These are phyloP conservation scores for Cytospora mali DNA, from an alignment of 2,329 filamentous ascomycete species.

Conservation along the genomic window DNA sequence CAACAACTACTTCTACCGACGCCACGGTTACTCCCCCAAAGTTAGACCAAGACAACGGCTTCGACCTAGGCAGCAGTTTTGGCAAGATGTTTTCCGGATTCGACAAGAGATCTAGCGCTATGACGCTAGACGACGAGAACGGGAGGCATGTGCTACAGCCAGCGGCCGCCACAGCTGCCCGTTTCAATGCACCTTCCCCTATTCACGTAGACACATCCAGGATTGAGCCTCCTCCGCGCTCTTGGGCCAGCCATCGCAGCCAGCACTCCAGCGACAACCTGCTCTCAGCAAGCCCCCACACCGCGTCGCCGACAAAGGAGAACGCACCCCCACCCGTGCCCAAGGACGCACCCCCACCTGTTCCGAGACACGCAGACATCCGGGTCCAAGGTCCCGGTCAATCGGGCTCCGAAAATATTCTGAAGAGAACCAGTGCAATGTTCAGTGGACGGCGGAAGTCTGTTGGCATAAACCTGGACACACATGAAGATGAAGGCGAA, in stretches of 20 bases:
- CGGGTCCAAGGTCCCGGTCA: conserved; percentile 10
- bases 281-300: conserved; percentile 42
- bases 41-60: conserved; percentile 47
- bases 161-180: conserved; percentile 51
- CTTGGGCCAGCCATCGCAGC: conserved; percentile 56
- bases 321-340: conserved; percentile 42
- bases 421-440: conserved; percentile 36
- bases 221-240: conserved; percentile 52
- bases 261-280: conserved; percentile 54
- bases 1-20: conserved; percentile 57
- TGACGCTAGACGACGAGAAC: conserved; percentile 48
- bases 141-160: conserved; percentile 40
- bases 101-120: conserved; percentile 56
- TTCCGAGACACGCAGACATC: conserved; percentile 41
- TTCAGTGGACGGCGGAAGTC: conserved; percentile 35
- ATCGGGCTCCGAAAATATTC: conserved; percentile 39
- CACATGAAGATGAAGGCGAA: conserved; percentile 39
- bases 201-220: conserved; percentile 51
- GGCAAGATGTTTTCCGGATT: conserved; percentile 59
- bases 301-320: conserved; percentile 42
- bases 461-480: conserved; percentile 31
- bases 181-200: conserved; percentile 49
- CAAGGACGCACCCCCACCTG: conserved; percentile 42
- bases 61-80: conserved; percentile 62
- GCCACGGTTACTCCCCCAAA: conserved; percentile 57